These are phyloP conservation scores for Neonectria hederae DNA, from an alignment of 2,329 filamentous ascomycete species.

Conservation along the genomic window DNA sequence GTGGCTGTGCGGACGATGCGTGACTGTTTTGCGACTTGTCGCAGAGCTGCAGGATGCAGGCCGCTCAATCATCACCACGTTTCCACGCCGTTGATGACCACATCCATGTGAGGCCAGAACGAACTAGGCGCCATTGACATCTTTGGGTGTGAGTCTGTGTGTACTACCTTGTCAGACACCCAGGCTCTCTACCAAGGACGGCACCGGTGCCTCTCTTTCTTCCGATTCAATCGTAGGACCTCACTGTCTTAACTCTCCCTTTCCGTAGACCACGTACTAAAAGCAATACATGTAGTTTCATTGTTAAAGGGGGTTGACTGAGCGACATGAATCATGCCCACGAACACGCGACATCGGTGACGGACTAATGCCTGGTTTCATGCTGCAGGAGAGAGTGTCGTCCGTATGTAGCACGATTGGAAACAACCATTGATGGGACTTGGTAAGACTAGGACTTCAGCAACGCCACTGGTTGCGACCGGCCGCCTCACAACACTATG, in stretches of 20 bases:
- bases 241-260: background rate
- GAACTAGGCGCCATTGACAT: background rate
- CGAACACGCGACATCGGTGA: background rate
- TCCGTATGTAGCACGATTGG: background rate
- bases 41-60: conserved; percentile 1
- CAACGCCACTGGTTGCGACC: conserved; percentile 9
- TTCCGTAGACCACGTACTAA: no score
- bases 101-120: background rate
- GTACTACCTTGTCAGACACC: background rate
- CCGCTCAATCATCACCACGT: background rate
- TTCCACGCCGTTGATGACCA: background rate
- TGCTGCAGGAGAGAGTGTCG: background rate
- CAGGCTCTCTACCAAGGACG: no score
- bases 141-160: background rate
- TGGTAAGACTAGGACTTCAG: background rate
- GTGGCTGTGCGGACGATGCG: background rate
- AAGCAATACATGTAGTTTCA: background rate
- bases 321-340: background rate
- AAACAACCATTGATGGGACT: background rate
- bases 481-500: conserved; percentile 9
- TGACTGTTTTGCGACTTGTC: background rate
- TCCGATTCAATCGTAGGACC: background rate
- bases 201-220: background rate
- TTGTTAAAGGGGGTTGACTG: background rate
- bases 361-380: background rate